phyloP scores from a whole-genome alignment of 2,329 filamentous ascomycete genomes.

The Scytalidium sp. region DNA sequence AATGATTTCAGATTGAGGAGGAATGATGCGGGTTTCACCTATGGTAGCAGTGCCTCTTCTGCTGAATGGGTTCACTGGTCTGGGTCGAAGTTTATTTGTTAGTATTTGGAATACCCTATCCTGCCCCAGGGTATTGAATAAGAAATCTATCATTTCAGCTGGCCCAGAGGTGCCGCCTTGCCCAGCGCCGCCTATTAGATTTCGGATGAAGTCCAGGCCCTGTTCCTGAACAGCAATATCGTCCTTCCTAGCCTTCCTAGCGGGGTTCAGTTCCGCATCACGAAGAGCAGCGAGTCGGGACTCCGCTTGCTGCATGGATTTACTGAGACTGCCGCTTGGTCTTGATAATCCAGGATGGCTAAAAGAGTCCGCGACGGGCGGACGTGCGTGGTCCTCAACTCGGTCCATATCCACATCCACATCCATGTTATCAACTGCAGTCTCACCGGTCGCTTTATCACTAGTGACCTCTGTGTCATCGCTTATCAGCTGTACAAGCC shows the following conservation, averaged over 20 bases:
- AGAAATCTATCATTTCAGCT: conserved; percentile 76
- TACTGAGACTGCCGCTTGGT: conserved; percentile 25
- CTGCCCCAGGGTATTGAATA: conserved; percentile 74
- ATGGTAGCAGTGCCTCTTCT: conserved; percentile 35
- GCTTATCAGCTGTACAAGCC: conserved; percentile 77
- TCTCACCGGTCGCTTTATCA: conserved; percentile 11
- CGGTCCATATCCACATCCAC: conserved; percentile 57
- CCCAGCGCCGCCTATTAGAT: conserved; percentile 68
- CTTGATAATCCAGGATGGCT: conserved; percentile 9
- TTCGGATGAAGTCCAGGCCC: conserved; percentile 83
- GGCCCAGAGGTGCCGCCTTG: conserved; percentile 49
- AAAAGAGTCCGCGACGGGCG: conserved; percentile 4
- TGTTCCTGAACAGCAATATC: conserved; percentile 88
- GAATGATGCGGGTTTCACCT: conserved; percentile 48
- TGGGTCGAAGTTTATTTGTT: conserved; percentile 69
- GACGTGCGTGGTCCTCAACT: conserved; percentile 35
- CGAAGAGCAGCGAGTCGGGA: conserved; percentile 49
- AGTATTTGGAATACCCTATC: conserved; percentile 79
- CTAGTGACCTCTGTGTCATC: conserved; percentile 52
- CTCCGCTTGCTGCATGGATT: conserved; percentile 45
- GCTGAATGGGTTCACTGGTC: conserved; percentile 50
- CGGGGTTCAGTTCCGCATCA: conserved; percentile 66
- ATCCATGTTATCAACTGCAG: conserved; percentile 42
- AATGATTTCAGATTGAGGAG: conserved; percentile 67
- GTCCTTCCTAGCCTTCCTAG: conserved; percentile 68